These are phyloP conservation scores for Chamaecyparis obtusa DNA, from an alignment of 75 land plant genomes.

Conservation along the genomic window DNA sequence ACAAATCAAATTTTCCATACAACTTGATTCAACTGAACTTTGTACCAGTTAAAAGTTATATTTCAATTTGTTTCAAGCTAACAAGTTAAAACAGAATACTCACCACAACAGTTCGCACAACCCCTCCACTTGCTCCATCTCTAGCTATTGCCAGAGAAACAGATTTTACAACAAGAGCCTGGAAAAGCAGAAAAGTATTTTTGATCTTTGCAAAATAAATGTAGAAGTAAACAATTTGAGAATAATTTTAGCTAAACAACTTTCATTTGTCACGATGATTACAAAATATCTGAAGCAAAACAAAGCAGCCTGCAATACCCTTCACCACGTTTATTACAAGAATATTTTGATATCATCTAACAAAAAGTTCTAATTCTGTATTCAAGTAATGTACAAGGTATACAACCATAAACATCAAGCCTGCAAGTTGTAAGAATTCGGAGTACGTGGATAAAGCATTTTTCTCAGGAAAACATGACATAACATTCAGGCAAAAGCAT, in stretches of 20 bases:
- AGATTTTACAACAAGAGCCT: slow-evolving; percentile 89
- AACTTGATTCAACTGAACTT: background rate
- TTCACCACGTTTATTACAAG: background rate
- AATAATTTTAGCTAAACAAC: background rate
- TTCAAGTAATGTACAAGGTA: background rate
- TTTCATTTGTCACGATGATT: background rate
- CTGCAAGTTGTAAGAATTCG: background rate
- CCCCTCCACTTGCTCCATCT: slow-evolving; percentile 98
- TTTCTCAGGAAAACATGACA: background rate
- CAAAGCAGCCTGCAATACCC: background rate
- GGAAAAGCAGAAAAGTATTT: slow-evolving; percentile 9
- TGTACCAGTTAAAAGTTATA: background rate
- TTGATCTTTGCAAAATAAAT: background rate
- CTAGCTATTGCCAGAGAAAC: slow-evolving; percentile 98
- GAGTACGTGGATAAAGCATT: too few species aligned
- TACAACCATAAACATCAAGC: background rate
- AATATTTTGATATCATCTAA: background rate
- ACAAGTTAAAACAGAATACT: slow-evolving; percentile 16
- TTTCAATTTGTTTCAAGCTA: background rate
- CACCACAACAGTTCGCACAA: slow-evolving; percentile 91
- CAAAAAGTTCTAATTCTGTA: background rate
- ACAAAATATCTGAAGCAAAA: background rate
- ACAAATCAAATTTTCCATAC: background rate
- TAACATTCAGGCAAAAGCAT: too few species aligned
- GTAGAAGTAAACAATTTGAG: background rate